Conservation (phyloP, 805 yeast genomes). For the Maudiozyma serrabonitensis region DNA sequence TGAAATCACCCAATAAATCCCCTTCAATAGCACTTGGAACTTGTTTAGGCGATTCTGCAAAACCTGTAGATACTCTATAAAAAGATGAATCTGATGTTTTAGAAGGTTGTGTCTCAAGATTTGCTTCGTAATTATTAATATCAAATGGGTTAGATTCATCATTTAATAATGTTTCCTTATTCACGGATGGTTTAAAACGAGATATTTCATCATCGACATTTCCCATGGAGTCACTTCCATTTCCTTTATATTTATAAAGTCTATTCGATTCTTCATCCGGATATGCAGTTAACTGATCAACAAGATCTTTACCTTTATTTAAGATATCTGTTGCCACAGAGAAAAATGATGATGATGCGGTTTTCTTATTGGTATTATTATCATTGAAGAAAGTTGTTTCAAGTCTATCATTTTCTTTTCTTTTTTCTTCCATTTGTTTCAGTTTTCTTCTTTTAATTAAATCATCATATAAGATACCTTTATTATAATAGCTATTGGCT, state of each 20-base stretch:
- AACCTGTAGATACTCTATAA: background rate
- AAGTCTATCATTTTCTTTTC: background rate
- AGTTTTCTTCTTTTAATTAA: slow-evolving; percentile 2
- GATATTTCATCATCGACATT: background rate
- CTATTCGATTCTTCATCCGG: slow-evolving; percentile 16
- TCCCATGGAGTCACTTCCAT: background rate
- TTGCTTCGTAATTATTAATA: background rate
- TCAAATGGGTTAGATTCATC: background rate
- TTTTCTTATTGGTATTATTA: slow-evolving; percentile 1
- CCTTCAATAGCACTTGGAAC: slow-evolving; percentile 1
- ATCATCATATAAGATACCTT: slow-evolving; percentile 21
- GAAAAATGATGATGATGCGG: slow-evolving; percentile 7
- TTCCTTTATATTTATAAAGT: slow-evolving; percentile 5
- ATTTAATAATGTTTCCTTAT: background rate
- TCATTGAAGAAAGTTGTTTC: slow-evolving; percentile 3
- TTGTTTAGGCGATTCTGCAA: background rate
- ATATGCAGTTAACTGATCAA: slow-evolving; percentile 18
- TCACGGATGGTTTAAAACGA: background rate
- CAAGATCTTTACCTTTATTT: slow-evolving; percentile 25
- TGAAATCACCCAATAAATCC: slow-evolving; percentile 9
- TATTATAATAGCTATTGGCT: slow-evolving; percentile 17
- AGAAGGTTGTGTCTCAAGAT: background rate
- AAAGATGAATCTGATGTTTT: background rate
- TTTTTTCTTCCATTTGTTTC: background rate
- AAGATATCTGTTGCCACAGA: slow-evolving; percentile 23